Conservation (phyloP, 2,329 filamentous ascomycete species). For the Elsinoe necatrix region DNA sequence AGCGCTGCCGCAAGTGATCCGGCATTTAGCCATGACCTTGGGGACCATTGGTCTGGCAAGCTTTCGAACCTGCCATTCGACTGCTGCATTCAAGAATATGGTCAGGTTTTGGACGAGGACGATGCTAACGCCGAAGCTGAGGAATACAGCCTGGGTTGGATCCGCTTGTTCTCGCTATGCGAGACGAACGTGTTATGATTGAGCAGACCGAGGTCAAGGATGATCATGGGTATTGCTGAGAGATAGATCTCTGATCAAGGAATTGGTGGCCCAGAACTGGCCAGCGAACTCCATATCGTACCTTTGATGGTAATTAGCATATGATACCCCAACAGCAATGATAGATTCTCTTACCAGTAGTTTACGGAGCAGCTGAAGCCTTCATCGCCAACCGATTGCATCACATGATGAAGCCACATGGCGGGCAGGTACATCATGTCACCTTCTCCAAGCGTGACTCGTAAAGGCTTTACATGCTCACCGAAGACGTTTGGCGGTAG, state of each 20-base stretch:
- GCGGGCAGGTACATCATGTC: constrained; percentile 78
- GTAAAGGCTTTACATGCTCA: constrained; percentile 49
- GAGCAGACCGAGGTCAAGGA: neutral
- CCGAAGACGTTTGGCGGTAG: constrained; percentile 51
- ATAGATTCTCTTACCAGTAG: constrained; percentile 55
- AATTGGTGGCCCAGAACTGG: constrained; percentile 53
- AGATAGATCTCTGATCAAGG: constrained; percentile 38
- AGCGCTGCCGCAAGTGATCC: constrained; percentile 24
- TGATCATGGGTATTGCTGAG: constrained; percentile 29
- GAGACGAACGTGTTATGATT: constrained; percentile 24
- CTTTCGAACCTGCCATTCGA: constrained; percentile 38
- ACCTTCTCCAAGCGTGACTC: constrained; percentile 60
- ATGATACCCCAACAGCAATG: constrained; percentile 7
- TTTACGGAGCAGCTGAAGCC: constrained; percentile 72
- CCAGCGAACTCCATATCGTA: constrained; percentile 74
- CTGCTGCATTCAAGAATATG: constrained; percentile 38
- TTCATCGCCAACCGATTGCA: constrained; percentile 58
- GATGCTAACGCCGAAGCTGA: constrained; percentile 23
- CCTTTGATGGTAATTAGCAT: constrained; percentile 36
- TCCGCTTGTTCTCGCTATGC: constrained; percentile 30
- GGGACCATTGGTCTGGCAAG: constrained; percentile 15
- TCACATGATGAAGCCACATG: constrained; percentile 81
- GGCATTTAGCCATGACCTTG: constrained; percentile 19
- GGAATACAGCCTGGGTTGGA: constrained; percentile 21
- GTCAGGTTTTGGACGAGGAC: constrained; percentile 28